phyloP scores from a whole-genome alignment of 352 stramenopile genomes.

The Pythium sukuiense region DNA sequence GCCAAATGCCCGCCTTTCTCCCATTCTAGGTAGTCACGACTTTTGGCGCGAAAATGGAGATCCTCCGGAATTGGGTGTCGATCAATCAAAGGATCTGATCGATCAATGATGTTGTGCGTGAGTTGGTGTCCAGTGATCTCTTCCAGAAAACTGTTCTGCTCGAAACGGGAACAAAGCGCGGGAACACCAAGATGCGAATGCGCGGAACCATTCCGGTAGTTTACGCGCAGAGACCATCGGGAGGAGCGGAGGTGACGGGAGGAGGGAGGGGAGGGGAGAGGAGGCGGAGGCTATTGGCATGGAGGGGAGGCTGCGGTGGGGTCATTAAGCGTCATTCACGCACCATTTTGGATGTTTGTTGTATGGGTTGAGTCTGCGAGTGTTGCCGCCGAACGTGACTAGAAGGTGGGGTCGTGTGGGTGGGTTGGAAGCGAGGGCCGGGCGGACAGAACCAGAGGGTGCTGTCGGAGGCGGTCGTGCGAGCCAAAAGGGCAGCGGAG shows the following conservation, averaged over 20 bases:
- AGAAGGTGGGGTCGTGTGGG: slow-evolving; percentile 5
- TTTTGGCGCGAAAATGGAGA: slow-evolving; percentile 6
- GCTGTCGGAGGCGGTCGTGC: slow-evolving; percentile 2
- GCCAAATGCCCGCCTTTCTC: not conserved
- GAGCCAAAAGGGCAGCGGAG: slow-evolving; percentile 9
- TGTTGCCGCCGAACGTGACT: slow-evolving; percentile 20
- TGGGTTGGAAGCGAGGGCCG: slow-evolving; percentile 21
- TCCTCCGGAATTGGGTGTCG: not conserved
- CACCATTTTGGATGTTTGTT: slow-evolving; percentile 29
- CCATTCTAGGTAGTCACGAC: not conserved
- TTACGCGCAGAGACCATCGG: not conserved
- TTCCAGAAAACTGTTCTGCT: not conserved
- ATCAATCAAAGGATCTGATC: not conserved
- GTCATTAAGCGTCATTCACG: slow-evolving; percentile 4
- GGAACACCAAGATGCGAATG: not conserved
- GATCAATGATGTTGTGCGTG: not conserved
- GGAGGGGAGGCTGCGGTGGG: not conserved
- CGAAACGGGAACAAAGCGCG: not conserved
- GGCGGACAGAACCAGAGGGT: slow-evolving; percentile 17
- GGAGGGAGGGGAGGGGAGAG: not conserved
- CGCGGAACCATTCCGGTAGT: slow-evolving; percentile 1
- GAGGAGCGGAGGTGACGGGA: not conserved
- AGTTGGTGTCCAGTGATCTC: too few species aligned
- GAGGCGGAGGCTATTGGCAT: not conserved
- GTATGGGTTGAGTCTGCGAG: slow-evolving; percentile 34